Conservation (phyloP, 179 eudicot genomes). For the Gypsophila paniculata region DNA sequence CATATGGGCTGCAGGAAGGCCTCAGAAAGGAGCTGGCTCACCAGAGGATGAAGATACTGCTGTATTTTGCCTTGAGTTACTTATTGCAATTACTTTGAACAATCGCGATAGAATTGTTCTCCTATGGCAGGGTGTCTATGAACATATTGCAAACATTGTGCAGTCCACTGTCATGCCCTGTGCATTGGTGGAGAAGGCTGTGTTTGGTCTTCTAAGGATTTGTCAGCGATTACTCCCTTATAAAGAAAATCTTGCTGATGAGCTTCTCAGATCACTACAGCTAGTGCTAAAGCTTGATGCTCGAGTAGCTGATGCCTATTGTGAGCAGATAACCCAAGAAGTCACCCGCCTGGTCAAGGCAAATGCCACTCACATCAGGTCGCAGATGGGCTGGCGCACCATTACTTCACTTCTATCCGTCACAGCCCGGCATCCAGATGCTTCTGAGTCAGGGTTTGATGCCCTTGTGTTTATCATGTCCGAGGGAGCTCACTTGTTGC, state of each 20-base stretch:
- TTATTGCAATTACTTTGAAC: constrained; percentile 75
- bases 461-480: constrained; percentile 57
- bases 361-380: constrained; percentile 58
- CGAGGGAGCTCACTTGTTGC: constrained; percentile 57
- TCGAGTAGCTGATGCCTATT: constrained; percentile 72
- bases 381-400: constrained; percentile 73
- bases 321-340: constrained; percentile 71
- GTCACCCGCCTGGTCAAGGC: constrained; percentile 64
- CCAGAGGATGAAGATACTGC: constrained; percentile 83
- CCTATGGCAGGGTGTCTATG: constrained; percentile 80
- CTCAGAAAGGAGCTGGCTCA: constrained; percentile 58
- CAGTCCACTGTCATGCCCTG: constrained; percentile 70
- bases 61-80: constrained; percentile 71
- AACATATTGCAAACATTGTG: constrained; percentile 66
- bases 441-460: constrained; percentile 69
- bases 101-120: constrained; percentile 72
- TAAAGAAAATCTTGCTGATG: constrained; percentile 69
- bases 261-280: constrained; percentile 65
- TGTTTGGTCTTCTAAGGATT: constrained; percentile 67
- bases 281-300: constrained; percentile 73
- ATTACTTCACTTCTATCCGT: constrained; percentile 58
- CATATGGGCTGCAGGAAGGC: constrained; percentile 69
- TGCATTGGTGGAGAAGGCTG: constrained; percentile 69
- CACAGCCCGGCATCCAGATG: constrained; percentile 71
- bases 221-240: constrained; percentile 72